Evolutionary conservation across 192 early-diverging fungal genomes (phyloP).

Genomic region (Coemansia asiatica): DNA sequence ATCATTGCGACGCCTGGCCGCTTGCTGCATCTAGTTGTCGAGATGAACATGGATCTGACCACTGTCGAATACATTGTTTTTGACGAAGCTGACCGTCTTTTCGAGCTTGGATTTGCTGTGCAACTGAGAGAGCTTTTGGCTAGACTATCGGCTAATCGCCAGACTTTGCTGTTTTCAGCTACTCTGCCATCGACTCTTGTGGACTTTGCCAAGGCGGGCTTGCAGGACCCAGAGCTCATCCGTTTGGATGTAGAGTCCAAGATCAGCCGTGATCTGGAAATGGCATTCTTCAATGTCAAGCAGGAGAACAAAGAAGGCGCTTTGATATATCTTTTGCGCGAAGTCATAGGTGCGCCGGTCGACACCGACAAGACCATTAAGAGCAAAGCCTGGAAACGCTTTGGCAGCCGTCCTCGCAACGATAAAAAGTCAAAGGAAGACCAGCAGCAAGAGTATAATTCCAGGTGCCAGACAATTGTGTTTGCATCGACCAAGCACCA

Average conservation of each 20-base stretch:
- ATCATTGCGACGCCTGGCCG: conserved; percentile 83
- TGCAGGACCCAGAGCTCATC: conserved; percentile 89
- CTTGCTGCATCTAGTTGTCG: conserved; percentile 80
- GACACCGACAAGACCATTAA: conserved; percentile 53
- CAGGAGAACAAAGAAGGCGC: conserved; percentile 88
- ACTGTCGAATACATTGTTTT: conserved; percentile 95
- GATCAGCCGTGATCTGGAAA: conserved; percentile 91
- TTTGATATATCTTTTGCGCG: conserved; percentile 77
- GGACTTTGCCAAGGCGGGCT: conserved; percentile 96
- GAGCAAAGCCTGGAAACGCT: conserved; percentile 28
- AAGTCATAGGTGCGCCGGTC: conserved; percentile 71
- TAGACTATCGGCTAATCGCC: conserved; percentile 78
- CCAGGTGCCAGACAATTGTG: conserved; percentile 78
- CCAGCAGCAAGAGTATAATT: conserved; percentile 23
- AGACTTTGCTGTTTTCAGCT: conserved; percentile 94
- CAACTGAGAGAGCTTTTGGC: conserved; percentile 92
- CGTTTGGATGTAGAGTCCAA: conserved; percentile 95
- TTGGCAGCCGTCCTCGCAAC: conserved; percentile 15
- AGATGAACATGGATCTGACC: conserved; percentile 83
- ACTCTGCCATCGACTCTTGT: conserved; percentile 91
- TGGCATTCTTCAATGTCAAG: conserved; percentile 89
- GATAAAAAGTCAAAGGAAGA: conserved; percentile 37
- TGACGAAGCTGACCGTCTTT: conserved; percentile 98
- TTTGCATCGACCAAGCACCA: conserved; percentile 98
- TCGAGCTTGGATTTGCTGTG: conserved; percentile 95